Conservation (phyloP, 768 basidiomycete species). For the Hericium rajendrae region DNA sequence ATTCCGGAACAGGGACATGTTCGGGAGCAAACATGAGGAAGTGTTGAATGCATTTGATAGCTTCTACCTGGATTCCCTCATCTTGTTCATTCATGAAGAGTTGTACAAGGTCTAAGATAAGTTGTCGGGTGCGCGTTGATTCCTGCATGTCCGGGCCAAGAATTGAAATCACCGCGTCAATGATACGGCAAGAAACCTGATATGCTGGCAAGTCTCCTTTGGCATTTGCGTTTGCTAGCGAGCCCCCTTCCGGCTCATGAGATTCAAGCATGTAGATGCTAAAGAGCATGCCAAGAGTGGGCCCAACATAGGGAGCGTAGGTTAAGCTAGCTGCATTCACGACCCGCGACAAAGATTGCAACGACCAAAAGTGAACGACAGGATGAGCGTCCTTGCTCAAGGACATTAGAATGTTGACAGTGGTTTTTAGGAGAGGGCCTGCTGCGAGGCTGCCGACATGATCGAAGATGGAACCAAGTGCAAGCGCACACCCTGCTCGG, state of each 20-base stretch:
- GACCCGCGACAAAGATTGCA: slow-evolving; percentile 77
- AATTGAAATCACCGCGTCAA: slow-evolving; percentile 88
- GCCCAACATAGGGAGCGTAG: slow-evolving; percentile 81
- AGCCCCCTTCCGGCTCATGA: slow-evolving; percentile 90
- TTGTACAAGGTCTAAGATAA: slow-evolving; percentile 77
- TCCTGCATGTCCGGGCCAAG: slow-evolving; percentile 95
- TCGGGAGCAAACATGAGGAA: slow-evolving; percentile 93
- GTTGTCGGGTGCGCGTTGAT: slow-evolving; percentile 62
- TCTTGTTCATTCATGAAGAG: slow-evolving; percentile 82
- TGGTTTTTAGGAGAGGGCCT: slow-evolving; percentile 88
- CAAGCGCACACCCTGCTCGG: slow-evolving; percentile 87
- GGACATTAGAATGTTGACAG: slow-evolving; percentile 91
- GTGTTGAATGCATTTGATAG: slow-evolving; percentile 93
- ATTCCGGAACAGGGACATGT: slow-evolving; percentile 68
- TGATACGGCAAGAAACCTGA: slow-evolving; percentile 82
- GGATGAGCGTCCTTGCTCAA: slow-evolving; percentile 95
- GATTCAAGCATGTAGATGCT: slow-evolving; percentile 85
- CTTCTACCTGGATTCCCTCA: slow-evolving; percentile 83
- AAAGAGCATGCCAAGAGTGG: slow-evolving; percentile 82
- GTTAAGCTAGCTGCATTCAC: slow-evolving; percentile 87
- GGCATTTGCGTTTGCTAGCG: slow-evolving; percentile 69
- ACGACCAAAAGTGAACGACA: slow-evolving; percentile 88
- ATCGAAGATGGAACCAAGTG: slow-evolving; percentile 86
- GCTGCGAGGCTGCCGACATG: slow-evolving; percentile 93
- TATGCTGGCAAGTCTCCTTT: slow-evolving; percentile 89